These are phyloP conservation scores for Kazachstania psychrophila DNA, from an alignment of 805 yeast genomes.

Conservation along the genomic window DNA sequence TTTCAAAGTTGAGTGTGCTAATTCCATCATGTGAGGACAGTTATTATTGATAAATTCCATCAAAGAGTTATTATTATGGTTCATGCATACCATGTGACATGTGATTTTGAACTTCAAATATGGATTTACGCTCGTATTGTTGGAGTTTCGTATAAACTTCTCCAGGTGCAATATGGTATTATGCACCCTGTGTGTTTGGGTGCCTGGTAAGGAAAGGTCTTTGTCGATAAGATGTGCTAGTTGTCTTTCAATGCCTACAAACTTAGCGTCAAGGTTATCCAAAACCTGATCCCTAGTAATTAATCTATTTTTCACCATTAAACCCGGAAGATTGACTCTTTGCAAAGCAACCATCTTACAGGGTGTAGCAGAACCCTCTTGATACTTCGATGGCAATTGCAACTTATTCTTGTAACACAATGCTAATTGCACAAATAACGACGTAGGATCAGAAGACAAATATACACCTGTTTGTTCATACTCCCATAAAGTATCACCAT, in stretches of 20 bases:
- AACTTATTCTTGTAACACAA: constrained; percentile 35
- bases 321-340: not conserved
- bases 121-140: no score
- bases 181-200: no score
- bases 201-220: no score
- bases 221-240: not conserved
- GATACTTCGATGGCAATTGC: constrained; percentile 18
- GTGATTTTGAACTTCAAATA: no score
- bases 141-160: no score
- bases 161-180: no score
- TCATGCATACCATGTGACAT: no score
- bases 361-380: not conserved
- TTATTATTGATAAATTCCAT: no score
- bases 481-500: not conserved
- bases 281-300: not conserved
- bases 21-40: no score
- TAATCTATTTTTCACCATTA: not conserved
- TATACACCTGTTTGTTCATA: not conserved
- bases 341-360: not conserved
- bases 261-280: not conserved
- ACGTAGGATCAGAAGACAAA: constrained; percentile 33
- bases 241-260: not conserved
- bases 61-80: no score
- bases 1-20: no score
- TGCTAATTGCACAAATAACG: constrained; percentile 39